Evolutionary conservation across 1,284 basidiomycete species (phyloP).

Genomic region (Tranzscheliella williamsii): DNA sequence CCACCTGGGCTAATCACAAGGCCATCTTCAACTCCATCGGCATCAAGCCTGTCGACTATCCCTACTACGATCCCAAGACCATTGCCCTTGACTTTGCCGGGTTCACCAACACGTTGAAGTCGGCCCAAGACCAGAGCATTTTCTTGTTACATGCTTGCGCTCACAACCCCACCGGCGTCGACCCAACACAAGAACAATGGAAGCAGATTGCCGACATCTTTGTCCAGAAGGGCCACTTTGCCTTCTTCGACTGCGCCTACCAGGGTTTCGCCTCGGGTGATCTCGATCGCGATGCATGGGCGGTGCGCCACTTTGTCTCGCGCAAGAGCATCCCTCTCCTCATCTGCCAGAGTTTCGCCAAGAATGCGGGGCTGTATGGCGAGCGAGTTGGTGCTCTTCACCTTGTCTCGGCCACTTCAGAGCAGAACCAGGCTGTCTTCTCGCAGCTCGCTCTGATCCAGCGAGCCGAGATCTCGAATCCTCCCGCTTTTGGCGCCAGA

Average conservation of each 20-base stretch:
- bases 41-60: conserved; percentile 77
- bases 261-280: conserved; percentile 88
- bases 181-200: conserved; percentile 90
- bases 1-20: conserved; percentile 94
- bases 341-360: conserved; percentile 93
- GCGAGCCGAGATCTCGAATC: conserved; percentile 90
- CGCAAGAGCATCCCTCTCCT: conserved; percentile 73
- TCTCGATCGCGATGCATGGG: conserved; percentile 86
- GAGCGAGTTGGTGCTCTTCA: conserved; percentile 72
- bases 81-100: conserved; percentile 83
- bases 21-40: conserved; percentile 84
- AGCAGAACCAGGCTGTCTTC: conserved; percentile 45
- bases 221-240: conserved; percentile 76
- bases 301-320: conserved; percentile 85
- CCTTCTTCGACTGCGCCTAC: conserved; percentile 94
- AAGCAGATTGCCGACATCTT: conserved; percentile 76
- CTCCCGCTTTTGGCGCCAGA: conserved; percentile 84
- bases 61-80: conserved; percentile 87
- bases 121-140: conserved; percentile 74
- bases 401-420: conserved; percentile 42
- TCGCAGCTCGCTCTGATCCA: conserved; percentile 80
- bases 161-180: conserved; percentile 91
- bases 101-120: conserved; percentile 67
- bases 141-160: conserved; percentile 91
- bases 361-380: conserved; percentile 92